phyloP scores from a whole-genome alignment of 2,329 filamentous ascomycete genomes.

The Bipolaris victoriae region DNA sequence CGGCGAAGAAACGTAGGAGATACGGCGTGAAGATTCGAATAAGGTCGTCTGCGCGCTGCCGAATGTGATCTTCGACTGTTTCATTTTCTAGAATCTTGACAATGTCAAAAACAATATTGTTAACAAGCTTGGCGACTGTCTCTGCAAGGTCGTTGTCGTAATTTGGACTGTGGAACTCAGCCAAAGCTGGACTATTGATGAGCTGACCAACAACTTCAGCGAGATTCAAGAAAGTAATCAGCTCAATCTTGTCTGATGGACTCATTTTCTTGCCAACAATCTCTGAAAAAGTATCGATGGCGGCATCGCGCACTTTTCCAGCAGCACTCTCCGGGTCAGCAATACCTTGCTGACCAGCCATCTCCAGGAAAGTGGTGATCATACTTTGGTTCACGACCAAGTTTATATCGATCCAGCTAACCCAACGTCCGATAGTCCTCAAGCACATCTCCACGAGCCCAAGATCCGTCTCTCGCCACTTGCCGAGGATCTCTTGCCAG shows the following conservation, averaged over 20 bases:
- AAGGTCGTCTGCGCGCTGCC: slow-evolving; percentile 77
- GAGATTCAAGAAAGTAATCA: slow-evolving; percentile 90
- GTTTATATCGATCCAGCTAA: slow-evolving; percentile 97
- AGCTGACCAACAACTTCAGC: slow-evolving; percentile 85
- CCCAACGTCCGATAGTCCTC: slow-evolving; percentile 93
- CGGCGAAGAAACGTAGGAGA: slow-evolving; percentile 90
- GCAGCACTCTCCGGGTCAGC: slow-evolving; percentile 61
- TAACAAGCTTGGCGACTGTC: slow-evolving; percentile 92
- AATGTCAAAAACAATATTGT: slow-evolving; percentile 85
- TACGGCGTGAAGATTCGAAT: slow-evolving; percentile 85
- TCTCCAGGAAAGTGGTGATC: slow-evolving; percentile 81
- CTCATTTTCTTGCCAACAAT: slow-evolving; percentile 99
- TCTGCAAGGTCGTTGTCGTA: slow-evolving; percentile 97
- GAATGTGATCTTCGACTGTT: slow-evolving; percentile 65
- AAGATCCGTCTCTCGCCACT: slow-evolving; percentile 71
- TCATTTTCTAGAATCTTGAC: slow-evolving; percentile 83
- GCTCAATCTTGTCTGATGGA: slow-evolving; percentile 86
- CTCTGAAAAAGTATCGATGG: slow-evolving; percentile 93
- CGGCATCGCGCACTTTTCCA: slow-evolving; percentile 85
- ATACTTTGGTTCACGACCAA: slow-evolving; percentile 84
- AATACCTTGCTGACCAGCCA: slow-evolving; percentile 75
- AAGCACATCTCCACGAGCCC: slow-evolving; percentile 87
- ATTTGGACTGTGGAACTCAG: slow-evolving; percentile 77
- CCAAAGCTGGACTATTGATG: slow-evolving; percentile 79
- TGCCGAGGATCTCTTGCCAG: slow-evolving; percentile 87